Percentiles rank a stretch among this genome's conserved stretches.
These are phyloP conservation scores for Suaeda aralocaspica DNA, from an alignment of 148 eudicot genomes.

Conservation along the genomic window DNA sequence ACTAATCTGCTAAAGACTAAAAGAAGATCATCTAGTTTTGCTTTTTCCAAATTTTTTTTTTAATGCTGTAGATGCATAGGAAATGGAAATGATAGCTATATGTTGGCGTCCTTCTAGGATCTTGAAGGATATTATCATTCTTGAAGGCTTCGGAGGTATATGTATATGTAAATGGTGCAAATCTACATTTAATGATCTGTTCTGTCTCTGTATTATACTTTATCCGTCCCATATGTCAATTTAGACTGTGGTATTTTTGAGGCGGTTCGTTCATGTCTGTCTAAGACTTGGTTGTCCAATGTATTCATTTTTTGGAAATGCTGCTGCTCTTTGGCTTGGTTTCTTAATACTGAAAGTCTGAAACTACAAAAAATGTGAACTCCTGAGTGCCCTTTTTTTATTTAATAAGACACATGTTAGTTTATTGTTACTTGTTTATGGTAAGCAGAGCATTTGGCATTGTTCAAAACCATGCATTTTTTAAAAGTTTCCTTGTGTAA, in stretches of 20 bases:
- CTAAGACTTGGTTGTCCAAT: not conserved
- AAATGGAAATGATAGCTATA: not conserved
- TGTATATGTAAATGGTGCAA: too few relatives aligned
- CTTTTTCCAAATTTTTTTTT: not conserved
- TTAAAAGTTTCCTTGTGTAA: not conserved
- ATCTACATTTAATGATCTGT: not conserved
- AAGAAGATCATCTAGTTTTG: not conserved
- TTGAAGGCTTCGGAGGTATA: not conserved
- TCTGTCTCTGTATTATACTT: not conserved
- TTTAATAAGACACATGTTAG: not conserved
- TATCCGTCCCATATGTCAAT: not conserved
- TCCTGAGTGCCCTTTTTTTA: constrained; percentile 3
- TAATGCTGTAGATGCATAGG: not conserved
- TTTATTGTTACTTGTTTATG: not conserved
- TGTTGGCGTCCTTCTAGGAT: not conserved
- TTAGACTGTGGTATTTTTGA: too few relatives aligned
- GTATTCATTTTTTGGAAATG: not conserved
- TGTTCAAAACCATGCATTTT: not conserved
- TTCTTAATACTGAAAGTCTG: not conserved
- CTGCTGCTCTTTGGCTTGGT: not conserved
- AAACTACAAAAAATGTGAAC: not conserved
- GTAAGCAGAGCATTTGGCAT: not conserved
- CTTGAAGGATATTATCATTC: not conserved
- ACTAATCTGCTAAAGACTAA: too few relatives aligned
- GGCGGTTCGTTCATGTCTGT: too few relatives aligned